Conservation (phyloP, 129 eudicot species). For the Deinandra increscens region DNA sequence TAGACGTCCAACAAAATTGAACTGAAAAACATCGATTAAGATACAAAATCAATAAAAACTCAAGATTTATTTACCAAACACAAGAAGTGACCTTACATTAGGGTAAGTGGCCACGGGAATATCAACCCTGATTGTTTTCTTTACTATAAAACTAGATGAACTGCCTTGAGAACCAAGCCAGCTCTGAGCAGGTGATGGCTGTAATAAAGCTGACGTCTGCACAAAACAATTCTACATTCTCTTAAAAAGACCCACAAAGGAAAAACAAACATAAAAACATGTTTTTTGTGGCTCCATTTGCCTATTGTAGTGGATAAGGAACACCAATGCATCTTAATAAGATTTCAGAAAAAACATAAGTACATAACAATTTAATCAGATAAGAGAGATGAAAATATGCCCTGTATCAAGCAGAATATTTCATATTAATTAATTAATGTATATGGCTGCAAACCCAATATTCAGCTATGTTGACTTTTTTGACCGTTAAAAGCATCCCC, state of each 20-base stretch:
- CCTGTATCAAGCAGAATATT: not conserved
- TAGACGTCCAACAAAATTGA: constrained; percentile 95
- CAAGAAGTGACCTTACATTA: constrained; percentile 45
- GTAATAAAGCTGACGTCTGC: constrained; percentile 86
- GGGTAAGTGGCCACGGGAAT: constrained; percentile 89
- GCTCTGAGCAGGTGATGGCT: constrained; percentile 74
- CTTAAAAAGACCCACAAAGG: constrained; percentile 15
- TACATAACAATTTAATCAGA: constrained; percentile 18
- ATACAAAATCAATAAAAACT: not conserved
- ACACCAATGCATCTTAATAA: constrained; percentile 17
- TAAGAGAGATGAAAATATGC: not conserved
- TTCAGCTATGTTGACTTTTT: constrained; percentile 24
- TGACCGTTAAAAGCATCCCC: constrained; percentile 38
- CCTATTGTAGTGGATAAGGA: constrained; percentile 22
- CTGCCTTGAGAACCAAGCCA: constrained; percentile 96
- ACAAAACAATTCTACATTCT: constrained; percentile 29
- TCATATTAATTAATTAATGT: constrained; percentile 9
- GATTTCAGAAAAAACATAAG: not conserved
- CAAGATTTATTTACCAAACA: not conserved
- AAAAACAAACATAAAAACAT: not conserved
- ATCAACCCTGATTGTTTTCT: constrained; percentile 90
- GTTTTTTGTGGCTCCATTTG: constrained; percentile 11
- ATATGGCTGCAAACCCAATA: constrained; percentile 37
- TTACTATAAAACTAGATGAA: constrained; percentile 86
- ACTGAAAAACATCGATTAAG: constrained; percentile 46